Percentiles rank a stretch among this genome's conserved stretches.
These are phyloP conservation scores for Conoideocrella luteorostrata DNA, from an alignment of 2,329 filamentous ascomycete genomes.

Conservation along the genomic window DNA sequence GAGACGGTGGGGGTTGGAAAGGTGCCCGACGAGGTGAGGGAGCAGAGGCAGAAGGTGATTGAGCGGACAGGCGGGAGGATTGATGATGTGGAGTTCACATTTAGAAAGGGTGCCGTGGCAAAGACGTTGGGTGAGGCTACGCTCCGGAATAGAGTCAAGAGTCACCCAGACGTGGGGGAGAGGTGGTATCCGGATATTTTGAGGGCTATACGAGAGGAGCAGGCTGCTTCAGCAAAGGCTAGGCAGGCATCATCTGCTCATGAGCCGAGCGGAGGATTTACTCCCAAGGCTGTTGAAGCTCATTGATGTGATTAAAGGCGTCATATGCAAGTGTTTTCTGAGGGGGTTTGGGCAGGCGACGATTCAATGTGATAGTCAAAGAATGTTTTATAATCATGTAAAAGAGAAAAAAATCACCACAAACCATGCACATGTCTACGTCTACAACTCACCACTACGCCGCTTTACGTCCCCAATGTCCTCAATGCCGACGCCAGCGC, in stretches of 20 bases:
- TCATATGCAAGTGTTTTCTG: neutral
- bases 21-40: constrained; percentile 56
- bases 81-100: constrained; percentile 84
- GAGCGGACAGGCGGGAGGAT: constrained; percentile 49
- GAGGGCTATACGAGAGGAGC: constrained; percentile 50
- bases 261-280: constrained; percentile 14
- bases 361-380: no score
- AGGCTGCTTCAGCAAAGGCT: constrained; percentile 34
- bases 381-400: no score
- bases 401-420: no score
- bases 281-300: constrained; percentile 23
- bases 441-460: neutral
- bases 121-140: constrained; percentile 75
- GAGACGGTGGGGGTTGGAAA: constrained; percentile 49
- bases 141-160: constrained; percentile 76
- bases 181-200: constrained; percentile 67
- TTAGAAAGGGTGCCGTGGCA: constrained; percentile 60
- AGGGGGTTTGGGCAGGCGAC: no score
- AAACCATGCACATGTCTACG: constrained; percentile 1
- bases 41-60: constrained; percentile 54
- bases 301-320: constrained; percentile 16
- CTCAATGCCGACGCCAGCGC: constrained; percentile 7
- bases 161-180: constrained; percentile 80
- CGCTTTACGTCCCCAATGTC: neutral
- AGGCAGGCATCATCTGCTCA: constrained; percentile 22